Percentiles rank a stretch among this genome's conserved stretches.
These are phyloP conservation scores for Metschnikowia kunwiensis DNA, from an alignment of 805 yeast species.

Conservation along the genomic window DNA sequence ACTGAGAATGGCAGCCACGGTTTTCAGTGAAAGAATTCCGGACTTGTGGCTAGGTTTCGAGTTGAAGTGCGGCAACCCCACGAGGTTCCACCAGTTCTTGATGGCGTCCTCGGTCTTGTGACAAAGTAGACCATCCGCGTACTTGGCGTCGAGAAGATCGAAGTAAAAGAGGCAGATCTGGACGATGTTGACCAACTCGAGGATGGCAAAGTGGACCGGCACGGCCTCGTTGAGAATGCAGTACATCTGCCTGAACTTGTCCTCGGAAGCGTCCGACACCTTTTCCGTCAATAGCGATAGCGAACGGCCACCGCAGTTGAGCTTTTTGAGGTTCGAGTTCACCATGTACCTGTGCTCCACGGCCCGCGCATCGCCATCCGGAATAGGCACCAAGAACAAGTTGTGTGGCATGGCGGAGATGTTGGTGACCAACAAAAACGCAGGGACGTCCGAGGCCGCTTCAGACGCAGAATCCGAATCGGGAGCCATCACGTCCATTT, in stretches of 20 bases:
- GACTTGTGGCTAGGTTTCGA: constrained; percentile 44
- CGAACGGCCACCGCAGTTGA: constrained; percentile 84
- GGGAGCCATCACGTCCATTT: constrained; percentile 22
- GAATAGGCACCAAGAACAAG: constrained; percentile 66
- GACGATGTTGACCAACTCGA: constrained; percentile 67
- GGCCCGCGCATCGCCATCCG: constrained; percentile 51
- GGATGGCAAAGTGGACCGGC: constrained; percentile 61
- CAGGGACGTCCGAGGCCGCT: constrained; percentile 23
- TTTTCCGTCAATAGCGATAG: constrained; percentile 60
- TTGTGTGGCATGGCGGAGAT: constrained; percentile 77
- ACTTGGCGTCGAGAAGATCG: constrained; percentile 61
- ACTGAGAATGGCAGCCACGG: constrained; percentile 80
- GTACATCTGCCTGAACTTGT: constrained; percentile 76
- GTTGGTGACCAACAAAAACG: constrained; percentile 69
- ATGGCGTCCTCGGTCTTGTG: constrained; percentile 71
- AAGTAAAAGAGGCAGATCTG: constrained; percentile 80
- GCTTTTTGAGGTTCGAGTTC: constrained; percentile 70
- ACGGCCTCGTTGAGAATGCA: constrained; percentile 50
- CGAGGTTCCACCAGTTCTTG: constrained; percentile 74
- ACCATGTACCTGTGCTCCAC: constrained; percentile 60
- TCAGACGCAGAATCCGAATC: constrained; percentile 1
- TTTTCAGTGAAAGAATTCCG: constrained; percentile 57
- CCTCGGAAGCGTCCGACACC: constrained; percentile 75
- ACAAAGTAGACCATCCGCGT: constrained; percentile 85
- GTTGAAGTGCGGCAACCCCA: constrained; percentile 54